Conservation (phyloP, 225 moss, liverwort and hornwort species). For the Climacium dendroides region DNA sequence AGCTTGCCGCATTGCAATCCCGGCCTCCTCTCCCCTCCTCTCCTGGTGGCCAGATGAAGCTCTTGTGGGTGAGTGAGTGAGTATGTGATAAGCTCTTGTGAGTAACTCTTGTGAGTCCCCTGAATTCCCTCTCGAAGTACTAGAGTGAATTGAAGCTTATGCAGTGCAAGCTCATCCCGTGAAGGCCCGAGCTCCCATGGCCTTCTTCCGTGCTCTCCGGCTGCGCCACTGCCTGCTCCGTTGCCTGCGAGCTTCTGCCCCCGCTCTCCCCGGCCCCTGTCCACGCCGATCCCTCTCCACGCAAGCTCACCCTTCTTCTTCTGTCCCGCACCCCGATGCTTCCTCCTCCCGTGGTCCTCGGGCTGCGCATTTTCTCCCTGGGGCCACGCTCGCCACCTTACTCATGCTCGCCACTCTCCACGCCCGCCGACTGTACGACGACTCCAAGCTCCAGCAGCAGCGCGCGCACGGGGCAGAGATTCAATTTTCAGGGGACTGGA, state of each 20-base stretch:
- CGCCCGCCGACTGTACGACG: slow-evolving; percentile 39
- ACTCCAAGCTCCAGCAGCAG: slow-evolving; percentile 26
- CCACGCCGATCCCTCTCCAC: background rate
- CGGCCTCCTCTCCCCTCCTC: background rate
- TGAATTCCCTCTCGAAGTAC: background rate
- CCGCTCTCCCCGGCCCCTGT: background rate
- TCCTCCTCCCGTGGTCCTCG: background rate
- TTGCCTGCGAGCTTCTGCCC: background rate
- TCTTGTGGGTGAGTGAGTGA: background rate
- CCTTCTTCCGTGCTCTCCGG: background rate
- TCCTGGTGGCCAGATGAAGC: background rate
- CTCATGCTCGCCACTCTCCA: slow-evolving; percentile 44
- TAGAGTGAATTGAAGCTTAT: background rate
- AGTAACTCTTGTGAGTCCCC: no score
- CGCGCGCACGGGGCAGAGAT: slow-evolving; percentile 14
- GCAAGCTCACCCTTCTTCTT: background rate
- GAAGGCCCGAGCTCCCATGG: background rate
- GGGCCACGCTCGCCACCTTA: slow-evolving; percentile 46
- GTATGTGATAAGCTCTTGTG: background rate
- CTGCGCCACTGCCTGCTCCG: background rate
- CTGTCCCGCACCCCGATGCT: background rate
- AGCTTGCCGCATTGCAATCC: background rate
- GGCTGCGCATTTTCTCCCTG: slow-evolving; percentile 15
- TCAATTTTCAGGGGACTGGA: slow-evolving; percentile 34
- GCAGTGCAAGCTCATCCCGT: background rate